Base-by-base conservation (phyloP, 495 filamentous ascomycete species). In the Penicillium goetzii region DNA sequence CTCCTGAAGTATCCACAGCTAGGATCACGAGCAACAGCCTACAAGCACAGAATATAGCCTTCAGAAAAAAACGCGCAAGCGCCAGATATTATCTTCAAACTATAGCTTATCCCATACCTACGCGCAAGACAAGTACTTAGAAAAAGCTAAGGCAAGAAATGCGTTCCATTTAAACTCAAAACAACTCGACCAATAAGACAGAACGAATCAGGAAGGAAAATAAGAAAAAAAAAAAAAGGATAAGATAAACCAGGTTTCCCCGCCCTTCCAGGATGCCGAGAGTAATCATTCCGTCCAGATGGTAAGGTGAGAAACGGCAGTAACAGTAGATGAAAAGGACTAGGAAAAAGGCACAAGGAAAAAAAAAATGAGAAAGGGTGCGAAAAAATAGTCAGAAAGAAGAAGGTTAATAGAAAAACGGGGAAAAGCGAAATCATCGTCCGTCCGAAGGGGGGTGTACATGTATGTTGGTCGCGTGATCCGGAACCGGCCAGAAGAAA, bases 211-310 rank as follows among this genome's bases (percentile, higher is more conserved):
- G 32, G 19, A 15, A 36, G 52, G 28, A 56, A 56, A 53, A 65
- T 59, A 58, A 30, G 61, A 65, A 43, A 57, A 61, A 69, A 59
- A 61, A 59, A 63, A 59, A 64, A 64, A 66, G 53, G 66, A 65
- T 69, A 67, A 68, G 61, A 69, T 67, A 64, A 68, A 72, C 64
- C 77, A 71, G 69, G 69, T 68, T 68, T 65, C 72, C 74, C 72
- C 67, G 68, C 71, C 63, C 68, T 72, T 65, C 69, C 72, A 72
- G 67, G 63, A 69, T 75, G 68, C 68, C 66, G 64, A 63, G 69
- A 66, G 62, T 64, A 67, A 64, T 69, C 56, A 69, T 69, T 67
- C 68, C 64, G 58, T 66, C 60, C 64, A 76, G 69, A 75, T 68
- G 73, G 66, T 70, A 74, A 69, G 65, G 70, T 66, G 66, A 60